A percentile compares a stretch with the other conserved stretches of the same genome.
Evolutionary conservation across 371 early-diverging fungal species (phyloP).

Genomic region (Gilbertella persicaria): DNA sequence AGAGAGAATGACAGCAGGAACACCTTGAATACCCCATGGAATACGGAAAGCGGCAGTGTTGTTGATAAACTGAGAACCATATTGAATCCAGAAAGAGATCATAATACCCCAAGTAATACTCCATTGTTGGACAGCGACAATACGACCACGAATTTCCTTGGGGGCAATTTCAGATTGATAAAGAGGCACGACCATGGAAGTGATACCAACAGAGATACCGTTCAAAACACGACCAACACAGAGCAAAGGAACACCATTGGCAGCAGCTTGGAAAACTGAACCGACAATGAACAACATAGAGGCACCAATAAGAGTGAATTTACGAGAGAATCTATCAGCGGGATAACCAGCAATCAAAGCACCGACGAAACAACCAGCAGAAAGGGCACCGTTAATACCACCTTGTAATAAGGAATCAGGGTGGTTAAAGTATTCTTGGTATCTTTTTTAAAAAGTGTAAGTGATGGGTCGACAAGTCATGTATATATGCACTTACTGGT

Average conservation of each 20-base stretch:
- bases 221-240: conserved; percentile 41
- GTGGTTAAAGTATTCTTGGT: conserved; percentile 55
- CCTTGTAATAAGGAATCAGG: conserved; percentile 55
- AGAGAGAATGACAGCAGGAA: conserved; percentile 75
- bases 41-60: conserved; percentile 70
- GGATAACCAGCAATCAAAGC: conserved; percentile 45
- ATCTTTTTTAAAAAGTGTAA: conserved; percentile 23
- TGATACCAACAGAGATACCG: conserved; percentile 49
- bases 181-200: conserved; percentile 45
- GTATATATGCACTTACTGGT: conserved; percentile 28
- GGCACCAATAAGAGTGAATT: conserved; percentile 39
- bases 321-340: conserved; percentile 44
- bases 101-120: conserved; percentile 71
- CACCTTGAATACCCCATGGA: conserved; percentile 79
- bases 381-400: conserved; percentile 59
- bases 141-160: conserved; percentile 57
- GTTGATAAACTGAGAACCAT: conserved; percentile 17
- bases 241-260: conserved; percentile 36
- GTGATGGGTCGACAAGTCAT: background rate
- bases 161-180: conserved; percentile 72
- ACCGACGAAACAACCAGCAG: conserved; percentile 47
- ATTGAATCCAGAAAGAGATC: conserved; percentile 40
- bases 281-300: conserved; percentile 39
- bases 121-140: conserved; percentile 75
- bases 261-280: conserved; percentile 39